A percentile compares a stretch with the other conserved stretches of the same genome.
Conservation (phyloP, 148 eudicot species). For the Vaccinium macrocarpon region DNA sequence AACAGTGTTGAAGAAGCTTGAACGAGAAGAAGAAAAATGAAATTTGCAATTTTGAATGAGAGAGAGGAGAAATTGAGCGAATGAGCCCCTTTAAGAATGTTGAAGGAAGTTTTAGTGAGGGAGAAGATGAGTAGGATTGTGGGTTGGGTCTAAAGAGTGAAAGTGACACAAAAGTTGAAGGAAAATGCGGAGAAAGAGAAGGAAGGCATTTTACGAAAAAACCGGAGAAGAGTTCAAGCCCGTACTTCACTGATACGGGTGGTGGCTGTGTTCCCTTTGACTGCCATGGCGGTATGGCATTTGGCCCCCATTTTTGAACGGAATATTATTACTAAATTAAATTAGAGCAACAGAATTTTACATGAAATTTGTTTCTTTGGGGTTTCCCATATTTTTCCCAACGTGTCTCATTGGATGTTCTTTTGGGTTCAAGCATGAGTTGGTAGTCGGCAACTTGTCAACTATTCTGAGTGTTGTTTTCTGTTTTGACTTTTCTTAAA, state of each 20-base stretch:
- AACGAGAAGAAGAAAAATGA: neutral
- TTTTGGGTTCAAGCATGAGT: too few relatives aligned
- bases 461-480: too few relatives aligned
- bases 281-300: neutral
- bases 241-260: neutral
- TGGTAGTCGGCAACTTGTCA: too few relatives aligned
- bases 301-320: neutral
- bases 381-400: neutral
- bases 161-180: conserved; percentile 1
- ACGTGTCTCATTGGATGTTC: too few relatives aligned
- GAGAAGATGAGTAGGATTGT: neutral
- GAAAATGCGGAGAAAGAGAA: neutral
- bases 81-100: neutral
- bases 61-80: neutral
- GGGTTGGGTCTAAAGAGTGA: neutral
- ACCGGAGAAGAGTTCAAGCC: conserved; percentile 7
- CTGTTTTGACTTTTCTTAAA: too few relatives aligned
- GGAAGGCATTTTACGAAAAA: neutral
- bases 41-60: neutral
- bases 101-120: neutral
- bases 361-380: neutral
- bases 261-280: neutral
- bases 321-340: neutral
- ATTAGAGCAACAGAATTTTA: neutral
- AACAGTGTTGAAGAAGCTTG: too few relatives aligned